Evolutionary conservation across 164 flowering plant species (phyloP), one percentile per base, ranked within the genome.

Genomic region (Magnolia changhungtana): DNA sequence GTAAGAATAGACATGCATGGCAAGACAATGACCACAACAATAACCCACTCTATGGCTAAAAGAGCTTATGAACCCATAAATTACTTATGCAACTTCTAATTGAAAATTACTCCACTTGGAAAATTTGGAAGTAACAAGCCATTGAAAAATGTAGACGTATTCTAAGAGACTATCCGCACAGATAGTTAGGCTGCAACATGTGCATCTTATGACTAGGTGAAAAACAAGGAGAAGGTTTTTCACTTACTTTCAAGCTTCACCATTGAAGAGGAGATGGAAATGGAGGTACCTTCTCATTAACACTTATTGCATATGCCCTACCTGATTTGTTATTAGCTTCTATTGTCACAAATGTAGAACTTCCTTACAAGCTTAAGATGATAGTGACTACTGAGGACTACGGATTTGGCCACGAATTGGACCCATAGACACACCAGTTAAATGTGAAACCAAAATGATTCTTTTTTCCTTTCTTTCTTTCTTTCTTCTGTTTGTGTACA

Each of bases 271-370:
- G 20, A 65, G 16, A 37, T 37, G 45, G 45, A 37, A 37, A 37
- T 37, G 45, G 7, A 37, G 45, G 7, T 37, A 19, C 16, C n/a
- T 19, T 59, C 14, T 59, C n/a, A 10, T 13, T 59, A 13, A 13
- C 19, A 13, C n/a, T 59, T 9, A 19, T 65, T 27, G 10, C 67
- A n/a, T 9, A 23, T 65, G 67, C 67, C 20, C 24, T 27, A 65
- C 31, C 27, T 65, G 20, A 65, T 7, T 19, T 21, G 10, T n/a
- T 23, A 65, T 65, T 65, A 23, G 45, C 45, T 37, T 37, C 45
- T 37, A 65, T 31, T 65, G 67, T 27, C 67, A 65, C 27, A 65
- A 50, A 70, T 70, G 72, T 23, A 70, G 50, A 49, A 10, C 31
- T 16, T 55, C 0, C 45, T 55, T 19, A 50, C 0, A 51, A 7